phyloP scores from a whole-genome alignment of 2,329 filamentous ascomycete species.

The Exophiala spinifera region DNA sequence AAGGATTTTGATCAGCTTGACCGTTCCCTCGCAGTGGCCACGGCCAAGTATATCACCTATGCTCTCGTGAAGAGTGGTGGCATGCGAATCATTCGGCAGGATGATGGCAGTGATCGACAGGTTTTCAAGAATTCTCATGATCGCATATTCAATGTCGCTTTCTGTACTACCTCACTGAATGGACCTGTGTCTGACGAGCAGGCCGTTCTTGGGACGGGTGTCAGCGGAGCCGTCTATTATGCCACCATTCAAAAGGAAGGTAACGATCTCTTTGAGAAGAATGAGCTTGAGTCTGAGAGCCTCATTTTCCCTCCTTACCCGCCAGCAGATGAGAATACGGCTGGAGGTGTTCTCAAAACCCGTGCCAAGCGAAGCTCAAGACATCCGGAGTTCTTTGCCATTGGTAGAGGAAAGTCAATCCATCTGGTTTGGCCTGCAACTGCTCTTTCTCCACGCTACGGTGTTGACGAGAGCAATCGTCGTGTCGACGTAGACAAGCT shows the following conservation, averaged over 20 bases:
- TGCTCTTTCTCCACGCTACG: conserved; percentile 51
- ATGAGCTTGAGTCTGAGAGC: conserved; percentile 77
- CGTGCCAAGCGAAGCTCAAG: conserved; percentile 84
- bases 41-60: conserved; percentile 88
- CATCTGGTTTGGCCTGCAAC: conserved; percentile 71
- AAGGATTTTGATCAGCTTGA: conserved; percentile 98
- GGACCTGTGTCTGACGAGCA: conserved; percentile 62
- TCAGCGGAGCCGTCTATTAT: conserved; percentile 98
- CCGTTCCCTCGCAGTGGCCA: conserved; percentile 85
- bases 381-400: conserved; percentile 90
- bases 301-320: conserved; percentile 86
- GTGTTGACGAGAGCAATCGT: conserved; percentile 50
- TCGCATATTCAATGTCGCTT: conserved; percentile 88
- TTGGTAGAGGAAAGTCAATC: conserved; percentile 93
- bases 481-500: conserved; percentile 83
- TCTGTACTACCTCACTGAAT: conserved; percentile 65
- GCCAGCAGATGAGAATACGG: conserved; percentile 82
- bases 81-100: conserved; percentile 88
- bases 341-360: conserved; percentile 91
- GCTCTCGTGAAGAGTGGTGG: conserved; percentile 91
- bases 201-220: conserved; percentile 84
- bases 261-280: conserved; percentile 74
- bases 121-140: conserved; percentile 89
- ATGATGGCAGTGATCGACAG: conserved; percentile 86
- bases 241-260: conserved; percentile 72